These are phyloP conservation scores for Gonapodya sp. DNA, from an alignment of 192 early-diverging fungal genomes.

Conservation along the genomic window DNA sequence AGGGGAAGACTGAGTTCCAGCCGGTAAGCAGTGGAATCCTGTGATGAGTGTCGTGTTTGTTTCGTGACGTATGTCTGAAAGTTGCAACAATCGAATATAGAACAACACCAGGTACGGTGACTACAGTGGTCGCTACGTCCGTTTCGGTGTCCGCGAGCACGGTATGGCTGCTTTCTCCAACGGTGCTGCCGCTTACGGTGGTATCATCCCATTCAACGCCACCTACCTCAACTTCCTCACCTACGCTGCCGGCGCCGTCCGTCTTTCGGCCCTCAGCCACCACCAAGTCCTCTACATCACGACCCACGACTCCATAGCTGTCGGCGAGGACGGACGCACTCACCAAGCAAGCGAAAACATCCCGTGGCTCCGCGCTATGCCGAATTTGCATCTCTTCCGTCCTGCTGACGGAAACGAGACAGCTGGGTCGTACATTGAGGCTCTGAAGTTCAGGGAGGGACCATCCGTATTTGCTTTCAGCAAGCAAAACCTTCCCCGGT, in stretches of 20 bases:
- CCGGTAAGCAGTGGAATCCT: constrained; percentile 22
- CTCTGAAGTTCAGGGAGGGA: constrained; percentile 53
- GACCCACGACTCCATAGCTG: constrained; percentile 98
- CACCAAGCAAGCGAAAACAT: constrained; percentile 97
- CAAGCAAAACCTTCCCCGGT: constrained; percentile 89
- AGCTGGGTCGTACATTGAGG: constrained; percentile 78
- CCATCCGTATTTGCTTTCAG: constrained; percentile 82
- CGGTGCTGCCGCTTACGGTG: constrained; percentile 80
- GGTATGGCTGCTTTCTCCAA: constrained; percentile 93
- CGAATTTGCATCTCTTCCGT: constrained; percentile 77
- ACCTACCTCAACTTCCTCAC: constrained; percentile 58
- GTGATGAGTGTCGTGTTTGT: background rate
- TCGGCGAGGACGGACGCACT: constrained; percentile 97
- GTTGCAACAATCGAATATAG: constrained; percentile 4
- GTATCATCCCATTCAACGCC: constrained; percentile 71
- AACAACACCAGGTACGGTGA: constrained; percentile 54
- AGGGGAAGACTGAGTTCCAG: constrained; percentile 88
- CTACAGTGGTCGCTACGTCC: constrained; percentile 81
- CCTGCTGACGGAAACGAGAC: constrained; percentile 89
- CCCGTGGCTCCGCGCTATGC: constrained; percentile 76
- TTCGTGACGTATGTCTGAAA: background rate
- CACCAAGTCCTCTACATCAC: constrained; percentile 92
- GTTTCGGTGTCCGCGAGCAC: constrained; percentile 96
- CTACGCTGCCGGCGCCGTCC: constrained; percentile 72
- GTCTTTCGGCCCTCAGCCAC: constrained; percentile 79